Conservation (phyloP, 257 asterid species). For the Galeopsis tetrahit region DNA sequence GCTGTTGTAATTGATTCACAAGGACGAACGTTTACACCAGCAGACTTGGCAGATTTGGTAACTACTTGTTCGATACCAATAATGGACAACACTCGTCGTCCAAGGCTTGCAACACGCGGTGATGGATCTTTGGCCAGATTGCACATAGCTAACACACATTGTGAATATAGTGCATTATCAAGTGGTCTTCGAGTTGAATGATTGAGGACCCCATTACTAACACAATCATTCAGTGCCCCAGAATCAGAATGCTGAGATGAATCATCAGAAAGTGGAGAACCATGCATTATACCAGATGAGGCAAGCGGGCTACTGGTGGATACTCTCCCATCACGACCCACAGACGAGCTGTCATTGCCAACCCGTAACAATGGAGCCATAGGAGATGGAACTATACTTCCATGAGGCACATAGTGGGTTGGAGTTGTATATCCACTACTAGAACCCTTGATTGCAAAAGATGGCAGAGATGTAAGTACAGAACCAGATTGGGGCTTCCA, state of each 20-base stretch:
- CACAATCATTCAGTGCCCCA: conserved; percentile 66
- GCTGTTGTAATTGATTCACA: conserved; percentile 56
- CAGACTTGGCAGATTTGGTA: conserved; percentile 68
- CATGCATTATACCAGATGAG: conserved; percentile 85
- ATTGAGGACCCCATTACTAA: conserved; percentile 73
- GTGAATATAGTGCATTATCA: conserved; percentile 83
- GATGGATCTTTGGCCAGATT: conserved; percentile 96
- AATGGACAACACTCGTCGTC: conserved; percentile 80
- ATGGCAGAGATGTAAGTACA: conserved; percentile 82
- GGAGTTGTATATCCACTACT: conserved; percentile 86
- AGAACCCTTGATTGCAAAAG: conserved; percentile 71
- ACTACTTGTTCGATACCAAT: conserved; percentile 97
- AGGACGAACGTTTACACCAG: conserved; percentile 46
- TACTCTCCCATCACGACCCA: conserved; percentile 78
- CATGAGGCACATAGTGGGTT: conserved; percentile 70
- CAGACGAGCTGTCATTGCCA: conserved; percentile 65
- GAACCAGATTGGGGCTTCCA: conserved; percentile 83
- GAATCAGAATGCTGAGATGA: conserved; percentile 96
- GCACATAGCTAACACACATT: conserved; percentile 88
- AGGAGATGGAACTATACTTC: conserved; percentile 70
- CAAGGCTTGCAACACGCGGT: conserved; percentile 92
- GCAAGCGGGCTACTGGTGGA: conserved; percentile 92
- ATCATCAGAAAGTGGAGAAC: conserved; percentile 97
- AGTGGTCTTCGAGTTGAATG: conserved; percentile 74
- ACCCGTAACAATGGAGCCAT: conserved; percentile 68